Conservation (phyloP, 2,329 filamentous ascomycete genomes). For the Sclerotinia spermophila region DNA sequence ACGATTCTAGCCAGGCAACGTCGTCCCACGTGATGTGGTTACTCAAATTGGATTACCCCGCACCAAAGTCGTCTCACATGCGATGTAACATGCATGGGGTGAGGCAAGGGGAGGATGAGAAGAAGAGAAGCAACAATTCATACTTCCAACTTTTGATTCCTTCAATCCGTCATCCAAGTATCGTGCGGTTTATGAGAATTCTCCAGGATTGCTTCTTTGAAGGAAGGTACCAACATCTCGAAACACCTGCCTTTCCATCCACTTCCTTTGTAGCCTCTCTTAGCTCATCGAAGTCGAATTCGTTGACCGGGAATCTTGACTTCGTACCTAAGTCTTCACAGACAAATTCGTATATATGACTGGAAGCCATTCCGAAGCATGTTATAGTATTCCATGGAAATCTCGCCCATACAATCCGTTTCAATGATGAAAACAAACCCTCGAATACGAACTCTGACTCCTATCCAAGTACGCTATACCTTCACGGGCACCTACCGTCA, state of each 20-base stretch:
- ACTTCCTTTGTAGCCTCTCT: not conserved
- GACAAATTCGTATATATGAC: not conserved
- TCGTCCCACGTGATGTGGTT: slow-evolving; percentile 6
- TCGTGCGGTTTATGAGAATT: not conserved
- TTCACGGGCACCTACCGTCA: not conserved
- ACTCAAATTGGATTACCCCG: slow-evolving; percentile 15
- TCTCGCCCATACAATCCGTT: not conserved
- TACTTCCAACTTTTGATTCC: not conserved
- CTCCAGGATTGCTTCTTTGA: not conserved
- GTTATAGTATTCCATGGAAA: not conserved
- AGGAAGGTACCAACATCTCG: not conserved
- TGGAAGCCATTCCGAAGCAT: not conserved
- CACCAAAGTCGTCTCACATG: slow-evolving; percentile 12
- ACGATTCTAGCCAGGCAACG: not conserved
- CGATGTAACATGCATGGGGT: not conserved
- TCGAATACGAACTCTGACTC: not conserved
- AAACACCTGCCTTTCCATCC: not conserved
- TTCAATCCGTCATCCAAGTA: not conserved
- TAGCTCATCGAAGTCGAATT: not conserved
- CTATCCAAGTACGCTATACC: not conserved
- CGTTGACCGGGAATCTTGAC: not conserved
- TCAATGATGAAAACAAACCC: not conserved
- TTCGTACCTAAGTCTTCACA: not conserved
- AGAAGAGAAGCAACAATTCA: not conserved
- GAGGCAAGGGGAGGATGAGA: not conserved